phyloP scores from a whole-genome alignment of 2,329 filamentous ascomycete genomes.

The Botrytis tulipae region DNA sequence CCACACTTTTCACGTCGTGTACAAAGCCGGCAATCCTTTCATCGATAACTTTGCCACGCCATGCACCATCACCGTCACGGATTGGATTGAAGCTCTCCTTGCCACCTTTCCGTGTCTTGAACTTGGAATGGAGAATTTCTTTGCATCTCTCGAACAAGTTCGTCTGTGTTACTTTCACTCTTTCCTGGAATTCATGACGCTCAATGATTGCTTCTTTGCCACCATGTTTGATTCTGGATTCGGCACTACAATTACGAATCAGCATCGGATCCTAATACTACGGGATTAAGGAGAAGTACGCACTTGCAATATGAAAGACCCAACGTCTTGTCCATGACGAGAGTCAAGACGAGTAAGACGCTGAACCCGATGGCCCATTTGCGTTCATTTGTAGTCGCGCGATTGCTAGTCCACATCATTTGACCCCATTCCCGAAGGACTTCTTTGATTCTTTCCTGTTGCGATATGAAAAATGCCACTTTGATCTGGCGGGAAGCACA shows the following conservation, averaged over 20 bases:
- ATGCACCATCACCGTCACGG: slow-evolving; percentile 35
- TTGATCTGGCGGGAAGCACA: slow-evolving; percentile 38
- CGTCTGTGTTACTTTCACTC: slow-evolving; percentile 33
- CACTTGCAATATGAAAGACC: slow-evolving; percentile 25
- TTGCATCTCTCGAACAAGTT: slow-evolving; percentile 38
- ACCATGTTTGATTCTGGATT: slow-evolving; percentile 28
- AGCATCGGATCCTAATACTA: slow-evolving; percentile 29
- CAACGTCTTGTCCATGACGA: slow-evolving; percentile 36
- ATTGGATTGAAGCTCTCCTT: slow-evolving; percentile 39
- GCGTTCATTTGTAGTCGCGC: slow-evolving; percentile 31
- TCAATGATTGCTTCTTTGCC: slow-evolving; percentile 29
- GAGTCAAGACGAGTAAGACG: slow-evolving; percentile 34
- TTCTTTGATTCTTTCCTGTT: slow-evolving; percentile 33
- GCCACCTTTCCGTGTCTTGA: slow-evolving; percentile 38
- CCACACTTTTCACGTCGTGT: slow-evolving; percentile 29
- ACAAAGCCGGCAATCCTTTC: slow-evolving; percentile 30
- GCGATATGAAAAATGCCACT: slow-evolving; percentile 34
- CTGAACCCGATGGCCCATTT: slow-evolving; percentile 38
- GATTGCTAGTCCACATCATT: slow-evolving; percentile 37
- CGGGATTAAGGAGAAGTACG: slow-evolving; percentile 19
- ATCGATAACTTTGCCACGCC: slow-evolving; percentile 30
- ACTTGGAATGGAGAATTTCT: slow-evolving; percentile 39
- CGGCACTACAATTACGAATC: slow-evolving; percentile 29
- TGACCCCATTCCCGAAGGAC: slow-evolving; percentile 36
- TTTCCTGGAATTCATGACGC: slow-evolving; percentile 27